Conservation (phyloP, 2,329 filamentous ascomycete species). For the Aspergillus vadensis region DNA sequence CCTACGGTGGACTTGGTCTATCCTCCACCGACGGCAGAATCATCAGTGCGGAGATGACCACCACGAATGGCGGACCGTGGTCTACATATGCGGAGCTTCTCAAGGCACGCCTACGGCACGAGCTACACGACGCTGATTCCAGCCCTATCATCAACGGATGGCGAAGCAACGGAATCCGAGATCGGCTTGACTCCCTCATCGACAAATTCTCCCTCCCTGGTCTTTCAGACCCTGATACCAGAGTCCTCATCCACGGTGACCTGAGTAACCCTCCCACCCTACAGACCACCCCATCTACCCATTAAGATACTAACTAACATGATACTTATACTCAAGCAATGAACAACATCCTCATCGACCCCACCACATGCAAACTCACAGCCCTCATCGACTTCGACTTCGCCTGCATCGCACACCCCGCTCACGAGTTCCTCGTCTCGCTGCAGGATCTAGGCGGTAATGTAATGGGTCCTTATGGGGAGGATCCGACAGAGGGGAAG, state of each 20-base stretch:
- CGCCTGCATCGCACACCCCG: neutral
- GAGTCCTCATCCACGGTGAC: no score
- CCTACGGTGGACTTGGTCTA: no score
- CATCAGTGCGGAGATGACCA: neutral
- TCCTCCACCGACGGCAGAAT: neutral
- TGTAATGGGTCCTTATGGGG: neutral
- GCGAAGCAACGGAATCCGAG: neutral
- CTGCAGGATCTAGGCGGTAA: neutral
- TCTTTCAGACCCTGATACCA: no score
- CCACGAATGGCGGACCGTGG: neutral
- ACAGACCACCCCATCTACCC: no score
- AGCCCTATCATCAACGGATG: neutral
- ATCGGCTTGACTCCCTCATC: no score
- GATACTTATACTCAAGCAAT: neutral
- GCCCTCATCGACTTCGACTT: neutral
- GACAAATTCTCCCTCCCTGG: no score
- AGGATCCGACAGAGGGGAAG: neutral
- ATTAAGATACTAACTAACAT: no score
- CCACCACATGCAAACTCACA: neutral
- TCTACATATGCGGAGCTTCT: fast-evolving
- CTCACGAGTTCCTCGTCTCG: neutral
- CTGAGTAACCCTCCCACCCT: no score
- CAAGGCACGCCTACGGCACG: neutral
- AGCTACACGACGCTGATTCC: neutral
- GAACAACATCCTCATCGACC: neutral